Evolutionary conservation across 2,329 filamentous ascomycete genomes (phyloP), one percentile per base, ranked within the genome.

Genomic region (Bipolaris sorokiniana): DNA sequence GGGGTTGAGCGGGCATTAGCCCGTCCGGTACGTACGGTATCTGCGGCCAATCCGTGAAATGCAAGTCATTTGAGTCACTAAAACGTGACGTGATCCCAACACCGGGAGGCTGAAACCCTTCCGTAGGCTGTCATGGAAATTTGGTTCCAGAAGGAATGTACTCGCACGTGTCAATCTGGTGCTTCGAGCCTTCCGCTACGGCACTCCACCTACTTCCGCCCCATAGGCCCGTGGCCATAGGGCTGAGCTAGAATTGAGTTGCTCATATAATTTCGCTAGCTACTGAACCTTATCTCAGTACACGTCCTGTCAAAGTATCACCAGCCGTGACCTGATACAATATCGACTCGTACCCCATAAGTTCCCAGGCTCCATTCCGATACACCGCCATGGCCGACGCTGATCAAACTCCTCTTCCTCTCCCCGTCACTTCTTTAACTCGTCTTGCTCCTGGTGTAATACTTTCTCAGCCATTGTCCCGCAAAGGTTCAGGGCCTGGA

Each of bases 391-490:
- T 42, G 40, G 40, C 40, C 22, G 20, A 26, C 20, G 40, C 40
- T 42, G 40, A 42, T 13, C 40, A 42, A 42, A 42, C 40, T 42
- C 40, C 40, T 26, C 40, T 26, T 42, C 40, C 40, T 26, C 20
- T 42, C 22, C 40, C 40, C 22, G 40, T n/a, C 40, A 10, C 40
- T 42, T 42, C 40, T 26, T n/a, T 42, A n/a, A 42, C 11, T 20
- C 40, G 40, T 42, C 40, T 42, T 42, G 40, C 40, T 42, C 40
- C 40, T 42, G 40, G 40, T 26, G 40, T 42, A 1, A 42, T 42
- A 42, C 40, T 42, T 42, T 42, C 40, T n/a, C 40, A 42, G 40
- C 40, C 40, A 26, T 42, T 42, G 22, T 42, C 40, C 22, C 40
- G 40, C 11, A 42, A 42, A 42, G 40, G 40, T 5, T 42, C 40